phyloP scores from a whole-genome alignment of 805 yeast species.

The Candida boidinii region DNA sequence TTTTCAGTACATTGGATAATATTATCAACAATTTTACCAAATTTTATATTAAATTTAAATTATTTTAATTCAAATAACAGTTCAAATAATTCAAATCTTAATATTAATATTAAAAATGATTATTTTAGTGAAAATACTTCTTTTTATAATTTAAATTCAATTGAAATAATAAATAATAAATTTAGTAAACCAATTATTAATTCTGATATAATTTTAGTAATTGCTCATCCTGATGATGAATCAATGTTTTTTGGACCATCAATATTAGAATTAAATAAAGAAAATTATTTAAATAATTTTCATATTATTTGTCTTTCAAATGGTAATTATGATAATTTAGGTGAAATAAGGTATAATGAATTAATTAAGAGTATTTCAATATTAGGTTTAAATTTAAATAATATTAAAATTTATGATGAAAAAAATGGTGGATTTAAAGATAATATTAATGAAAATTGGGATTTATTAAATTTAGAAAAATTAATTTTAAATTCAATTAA shows the following conservation, averaged over 20 bases:
- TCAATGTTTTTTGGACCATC: slow-evolving; percentile 95
- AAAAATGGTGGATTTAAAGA: too few species aligned
- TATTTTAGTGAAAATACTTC: slow-evolving; percentile 3
- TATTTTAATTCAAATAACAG: background rate
- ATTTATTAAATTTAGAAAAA: slow-evolving; percentile 29
- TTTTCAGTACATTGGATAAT: too few species aligned
- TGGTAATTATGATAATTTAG: slow-evolving; percentile 75
- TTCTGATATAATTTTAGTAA: slow-evolving; percentile 29
- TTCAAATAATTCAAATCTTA: slow-evolving; percentile 4
- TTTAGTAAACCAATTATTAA: too few species aligned
- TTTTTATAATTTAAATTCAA: slow-evolving; percentile 15
- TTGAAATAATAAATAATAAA: slow-evolving; percentile 8
- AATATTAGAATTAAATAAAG: slow-evolving; percentile 39
- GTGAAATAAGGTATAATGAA: slow-evolving; percentile 54
- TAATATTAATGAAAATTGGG: slow-evolving; percentile 65
- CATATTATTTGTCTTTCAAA: slow-evolving; percentile 62
- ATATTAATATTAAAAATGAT: slow-evolving; percentile 12
- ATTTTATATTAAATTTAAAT: background rate
- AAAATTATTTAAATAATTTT: slow-evolving; percentile 40
- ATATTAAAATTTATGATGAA: slow-evolving; percentile 39
- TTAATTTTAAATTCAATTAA: slow-evolving; percentile 19
- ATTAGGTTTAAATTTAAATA: slow-evolving; percentile 36
- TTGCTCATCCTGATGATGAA: slow-evolving; percentile 98
- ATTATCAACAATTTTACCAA: slow-evolving; percentile 7
- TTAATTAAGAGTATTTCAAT: slow-evolving; percentile 43